A percentile compares a stretch with the other conserved stretches of the same genome.
These are phyloP conservation scores for Diaporthe velutina DNA, from an alignment of 2,329 filamentous ascomycete species.

Conservation along the genomic window DNA sequence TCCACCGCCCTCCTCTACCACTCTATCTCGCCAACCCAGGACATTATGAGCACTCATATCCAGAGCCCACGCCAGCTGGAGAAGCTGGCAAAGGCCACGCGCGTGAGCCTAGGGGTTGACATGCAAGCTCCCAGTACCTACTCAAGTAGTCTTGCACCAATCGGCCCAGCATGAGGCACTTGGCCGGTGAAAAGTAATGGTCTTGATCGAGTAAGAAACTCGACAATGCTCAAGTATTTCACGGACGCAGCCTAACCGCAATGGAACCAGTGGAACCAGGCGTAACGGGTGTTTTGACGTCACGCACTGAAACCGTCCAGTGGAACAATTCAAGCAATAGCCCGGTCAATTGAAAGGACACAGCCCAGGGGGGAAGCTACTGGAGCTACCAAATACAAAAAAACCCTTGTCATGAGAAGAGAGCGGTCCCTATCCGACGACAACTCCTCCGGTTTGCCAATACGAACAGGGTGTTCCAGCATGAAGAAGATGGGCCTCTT, in stretches of 20 bases:
- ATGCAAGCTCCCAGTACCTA: not conserved
- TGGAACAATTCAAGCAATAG: not conserved
- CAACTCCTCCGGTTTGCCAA: not conserved
- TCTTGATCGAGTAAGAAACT: not conserved
- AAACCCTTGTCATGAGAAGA: not conserved
- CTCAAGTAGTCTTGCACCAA: not conserved
- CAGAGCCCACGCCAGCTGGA: conserved; percentile 1
- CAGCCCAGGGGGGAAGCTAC: not conserved
- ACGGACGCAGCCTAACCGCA: not conserved
- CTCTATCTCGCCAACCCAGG: not conserved
- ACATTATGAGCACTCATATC: not conserved
- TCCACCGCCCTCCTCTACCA: conserved; percentile 12
- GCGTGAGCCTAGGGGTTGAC: not conserved
- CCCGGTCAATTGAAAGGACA: not conserved
- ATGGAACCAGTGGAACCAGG: not conserved
- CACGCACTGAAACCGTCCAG: not conserved
- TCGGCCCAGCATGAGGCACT: not conserved
- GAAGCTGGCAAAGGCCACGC: conserved; percentile 6
- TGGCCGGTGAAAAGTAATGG: not conserved
- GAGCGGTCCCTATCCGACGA: not conserved
- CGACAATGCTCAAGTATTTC: not conserved
- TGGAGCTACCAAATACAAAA: not conserved
- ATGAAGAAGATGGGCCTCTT: not conserved
- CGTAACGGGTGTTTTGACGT: not conserved
- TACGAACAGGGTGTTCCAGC: not conserved